These are phyloP conservation scores for Ambrosiella beaveri DNA, from an alignment of 2,329 filamentous ascomycete genomes.

Conservation along the genomic window DNA sequence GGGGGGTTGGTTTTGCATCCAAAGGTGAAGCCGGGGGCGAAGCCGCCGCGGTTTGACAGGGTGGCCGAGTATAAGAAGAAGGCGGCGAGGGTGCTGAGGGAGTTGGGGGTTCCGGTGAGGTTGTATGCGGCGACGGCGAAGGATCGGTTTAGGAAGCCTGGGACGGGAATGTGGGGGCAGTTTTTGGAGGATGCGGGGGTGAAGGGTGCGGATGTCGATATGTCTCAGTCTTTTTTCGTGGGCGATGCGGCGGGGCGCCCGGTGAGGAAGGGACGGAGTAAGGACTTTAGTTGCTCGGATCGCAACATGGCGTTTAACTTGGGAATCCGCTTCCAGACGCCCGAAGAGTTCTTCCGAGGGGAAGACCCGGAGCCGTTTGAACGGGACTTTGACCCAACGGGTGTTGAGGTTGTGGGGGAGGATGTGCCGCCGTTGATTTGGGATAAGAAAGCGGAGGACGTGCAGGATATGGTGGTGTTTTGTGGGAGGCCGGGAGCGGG, in stretches of 20 bases:
- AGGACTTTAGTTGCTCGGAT: conserved; percentile 50
- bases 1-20: conserved; percentile 60
- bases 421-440: conserved; percentile 22
- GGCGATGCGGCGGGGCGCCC: conserved; percentile 63
- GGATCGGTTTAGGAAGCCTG: conserved; percentile 73
- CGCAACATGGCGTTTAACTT: conserved; percentile 74
- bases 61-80: conserved; percentile 72
- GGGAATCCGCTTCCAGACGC: conserved; percentile 64
- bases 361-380: conserved; percentile 47
- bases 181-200: conserved; percentile 42
- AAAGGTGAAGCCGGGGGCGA: conserved; percentile 18
- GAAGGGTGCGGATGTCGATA: conserved; percentile 42
- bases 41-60: conserved; percentile 29
- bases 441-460: conserved; percentile 38
- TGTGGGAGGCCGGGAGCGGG: conserved; percentile 80
- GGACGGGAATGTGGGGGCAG: conserved; percentile 71
- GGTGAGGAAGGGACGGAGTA: conserved; percentile 23
- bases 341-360: conserved; percentile 77
- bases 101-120: conserved; percentile 57
- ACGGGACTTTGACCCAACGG: conserved; percentile 52
- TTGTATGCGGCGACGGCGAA: conserved; percentile 75
- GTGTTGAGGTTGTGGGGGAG: conserved; percentile 24
- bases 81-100: conserved; percentile 47
- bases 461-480: conserved; percentile 61
- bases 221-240: conserved; percentile 61